Evolutionary conservation across 305 asterid genomes (phyloP).

Genomic region (Fraxinus sp.): DNA sequence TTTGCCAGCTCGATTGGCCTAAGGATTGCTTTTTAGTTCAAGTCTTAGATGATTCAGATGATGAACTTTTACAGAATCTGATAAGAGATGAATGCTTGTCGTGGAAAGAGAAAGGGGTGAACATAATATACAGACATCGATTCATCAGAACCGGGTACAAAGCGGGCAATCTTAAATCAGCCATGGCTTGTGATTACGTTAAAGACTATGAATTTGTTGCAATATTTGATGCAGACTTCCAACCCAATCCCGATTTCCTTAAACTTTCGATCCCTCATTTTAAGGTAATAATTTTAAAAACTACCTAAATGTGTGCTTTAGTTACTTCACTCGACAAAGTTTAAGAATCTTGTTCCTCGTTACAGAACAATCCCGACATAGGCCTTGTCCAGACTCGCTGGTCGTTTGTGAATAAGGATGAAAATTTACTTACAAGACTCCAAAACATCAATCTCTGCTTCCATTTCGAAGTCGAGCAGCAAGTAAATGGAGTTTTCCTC

Average conservation of each 20-base stretch:
- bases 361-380: constrained; percentile 80
- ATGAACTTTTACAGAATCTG: constrained; percentile 62
- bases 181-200: constrained; percentile 89
- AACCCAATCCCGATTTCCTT: constrained; percentile 89
- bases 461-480: constrained; percentile 97
- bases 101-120: constrained; percentile 87
- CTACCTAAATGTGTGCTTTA: neutral
- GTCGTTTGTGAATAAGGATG: constrained; percentile 90
- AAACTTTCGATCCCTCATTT: constrained; percentile 84
- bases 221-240: constrained; percentile 89
- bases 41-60: constrained; percentile 90
- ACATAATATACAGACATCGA: constrained; percentile 83
- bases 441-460: constrained; percentile 88
- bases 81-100: constrained; percentile 64
- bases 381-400: constrained; percentile 96
- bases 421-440: constrained; percentile 78
- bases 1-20: constrained; percentile 90
- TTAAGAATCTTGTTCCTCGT: neutral
- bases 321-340: neutral
- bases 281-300: constrained; percentile 53
- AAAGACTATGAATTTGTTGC: constrained; percentile 86
- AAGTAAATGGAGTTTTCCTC: constrained; percentile 79
- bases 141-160: constrained; percentile 85
- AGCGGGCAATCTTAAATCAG: constrained; percentile 96
- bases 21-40: constrained; percentile 77